A percentile compares a stretch with the other conserved stretches of the same genome.
Conservation (phyloP, 176 grass and related monocot species). For the Aegilops longissima region DNA sequence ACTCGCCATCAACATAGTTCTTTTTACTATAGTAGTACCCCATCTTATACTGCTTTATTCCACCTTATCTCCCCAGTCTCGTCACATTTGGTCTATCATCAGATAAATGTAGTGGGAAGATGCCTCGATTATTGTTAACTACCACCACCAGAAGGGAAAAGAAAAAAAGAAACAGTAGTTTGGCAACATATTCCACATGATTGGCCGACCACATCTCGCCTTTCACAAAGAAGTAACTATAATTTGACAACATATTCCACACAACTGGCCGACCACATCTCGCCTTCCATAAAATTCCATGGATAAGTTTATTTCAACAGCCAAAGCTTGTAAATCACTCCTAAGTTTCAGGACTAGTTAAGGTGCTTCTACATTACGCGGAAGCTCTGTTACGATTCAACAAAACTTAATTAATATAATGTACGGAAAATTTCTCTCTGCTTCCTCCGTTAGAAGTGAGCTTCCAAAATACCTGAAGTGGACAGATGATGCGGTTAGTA, state of each 20-base stretch:
- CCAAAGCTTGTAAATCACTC: background rate
- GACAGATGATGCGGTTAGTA: too few relatives aligned
- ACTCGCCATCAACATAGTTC: background rate
- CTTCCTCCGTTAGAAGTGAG: too few relatives aligned
- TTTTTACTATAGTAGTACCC: background rate
- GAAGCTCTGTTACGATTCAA: background rate
- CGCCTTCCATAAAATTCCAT: background rate
- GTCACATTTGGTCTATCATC: background rate
- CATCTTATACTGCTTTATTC: conserved; percentile 16
- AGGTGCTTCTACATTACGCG: background rate
- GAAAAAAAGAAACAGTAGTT: background rate
- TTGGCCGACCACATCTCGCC: background rate
- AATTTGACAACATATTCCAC: conserved; percentile 1
- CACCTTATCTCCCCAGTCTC: background rate
- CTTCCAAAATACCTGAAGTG: too few relatives aligned
- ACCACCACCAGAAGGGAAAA: background rate
- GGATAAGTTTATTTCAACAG: background rate
- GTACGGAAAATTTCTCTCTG: too few relatives aligned
- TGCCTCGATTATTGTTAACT: background rate
- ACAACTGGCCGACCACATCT: background rate
- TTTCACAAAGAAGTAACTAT: background rate
- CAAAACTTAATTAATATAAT: background rate
- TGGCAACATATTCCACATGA: conserved; percentile 5
- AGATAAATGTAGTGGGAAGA: background rate
- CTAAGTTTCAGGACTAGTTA: background rate